Evolutionary conservation across 768 basidiomycete species (phyloP).

Genomic region (Tylopilus subfusipes): DNA sequence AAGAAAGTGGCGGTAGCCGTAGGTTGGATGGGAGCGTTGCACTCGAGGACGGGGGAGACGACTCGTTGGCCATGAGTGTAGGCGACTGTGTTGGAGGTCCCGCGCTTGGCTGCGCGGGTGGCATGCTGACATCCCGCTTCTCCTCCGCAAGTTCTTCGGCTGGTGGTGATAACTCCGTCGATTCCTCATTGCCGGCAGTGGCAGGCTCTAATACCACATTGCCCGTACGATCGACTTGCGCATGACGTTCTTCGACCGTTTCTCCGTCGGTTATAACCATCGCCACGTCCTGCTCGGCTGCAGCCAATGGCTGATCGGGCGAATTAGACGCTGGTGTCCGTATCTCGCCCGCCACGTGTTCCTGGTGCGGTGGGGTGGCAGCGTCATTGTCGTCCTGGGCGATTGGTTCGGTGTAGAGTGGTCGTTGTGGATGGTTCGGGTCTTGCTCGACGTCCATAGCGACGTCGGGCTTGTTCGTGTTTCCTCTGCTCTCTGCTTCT

Average conservation of each 20-base stretch:
- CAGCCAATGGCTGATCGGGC: conserved; percentile 23
- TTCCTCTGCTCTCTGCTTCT: conserved; percentile 3
- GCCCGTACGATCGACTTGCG: conserved; percentile 6
- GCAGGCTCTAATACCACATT: conserved; percentile 1
- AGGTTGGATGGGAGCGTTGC: not conserved
- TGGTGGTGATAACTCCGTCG: conserved; percentile 5
- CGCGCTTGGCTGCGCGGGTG: conserved; percentile 9
- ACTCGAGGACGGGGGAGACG: conserved; percentile 6
- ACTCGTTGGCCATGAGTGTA: conserved; percentile 10
- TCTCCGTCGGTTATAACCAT: conserved; percentile 23
- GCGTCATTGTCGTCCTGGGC: conserved; percentile 1
- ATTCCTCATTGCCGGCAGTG: conserved; percentile 1
- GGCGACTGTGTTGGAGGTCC: conserved; percentile 13
- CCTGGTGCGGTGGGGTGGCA: conserved; percentile 7
- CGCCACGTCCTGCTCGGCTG: conserved; percentile 20
- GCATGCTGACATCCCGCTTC: conserved; percentile 28
- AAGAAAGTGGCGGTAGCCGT: conserved; percentile 23
- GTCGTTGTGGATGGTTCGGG: conserved; percentile 2
- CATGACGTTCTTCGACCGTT: conserved; percentile 12
- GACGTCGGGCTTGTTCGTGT: not conserved
- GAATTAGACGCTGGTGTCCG: conserved; percentile 4
- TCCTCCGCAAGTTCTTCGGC: conserved; percentile 13
- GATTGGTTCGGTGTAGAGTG: not conserved
- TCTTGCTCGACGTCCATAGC: conserved; percentile 25
- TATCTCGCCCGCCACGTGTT: conserved; percentile 6